Evolutionary conservation across 306 rosid species (phyloP).

Genomic region (Sechiopsis laciniata): DNA sequence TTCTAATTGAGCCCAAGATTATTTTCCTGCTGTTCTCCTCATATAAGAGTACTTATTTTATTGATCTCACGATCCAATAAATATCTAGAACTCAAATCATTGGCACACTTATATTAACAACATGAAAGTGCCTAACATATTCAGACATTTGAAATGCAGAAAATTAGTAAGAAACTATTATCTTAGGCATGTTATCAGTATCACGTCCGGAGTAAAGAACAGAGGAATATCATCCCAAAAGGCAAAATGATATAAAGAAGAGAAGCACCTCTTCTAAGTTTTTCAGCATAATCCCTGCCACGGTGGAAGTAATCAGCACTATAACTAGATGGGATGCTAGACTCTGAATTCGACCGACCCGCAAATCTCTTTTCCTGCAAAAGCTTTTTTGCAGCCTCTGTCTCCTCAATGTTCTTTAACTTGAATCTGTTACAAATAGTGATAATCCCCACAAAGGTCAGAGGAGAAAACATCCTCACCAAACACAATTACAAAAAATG

Average conservation of each 20-base stretch:
- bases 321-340: conserved; percentile 83
- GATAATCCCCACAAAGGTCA: neutral
- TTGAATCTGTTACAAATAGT: conserved; percentile 55
- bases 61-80: neutral
- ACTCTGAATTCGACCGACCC: conserved; percentile 72
- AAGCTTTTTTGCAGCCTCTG: conserved; percentile 94
- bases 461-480: conserved; percentile 10
- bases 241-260: conserved; percentile 16
- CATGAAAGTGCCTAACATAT: neutral
- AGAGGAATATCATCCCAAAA: neutral
- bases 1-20: neutral
- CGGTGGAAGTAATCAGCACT: conserved; percentile 99
- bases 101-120: neutral
- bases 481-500: neutral
- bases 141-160: neutral
- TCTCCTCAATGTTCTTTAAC: conserved; percentile 88
- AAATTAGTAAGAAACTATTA: neutral
- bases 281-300: conserved; percentile 97
- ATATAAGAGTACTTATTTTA: neutral
- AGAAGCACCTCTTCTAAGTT: conserved; percentile 75
- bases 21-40: neutral
- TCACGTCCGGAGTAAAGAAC: neutral
- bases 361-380: conserved; percentile 87
- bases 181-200: neutral
- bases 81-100: neutral